Conservation (phyloP, 108 stramenopile species). For the Fragilariopsis cylindrus region DNA sequence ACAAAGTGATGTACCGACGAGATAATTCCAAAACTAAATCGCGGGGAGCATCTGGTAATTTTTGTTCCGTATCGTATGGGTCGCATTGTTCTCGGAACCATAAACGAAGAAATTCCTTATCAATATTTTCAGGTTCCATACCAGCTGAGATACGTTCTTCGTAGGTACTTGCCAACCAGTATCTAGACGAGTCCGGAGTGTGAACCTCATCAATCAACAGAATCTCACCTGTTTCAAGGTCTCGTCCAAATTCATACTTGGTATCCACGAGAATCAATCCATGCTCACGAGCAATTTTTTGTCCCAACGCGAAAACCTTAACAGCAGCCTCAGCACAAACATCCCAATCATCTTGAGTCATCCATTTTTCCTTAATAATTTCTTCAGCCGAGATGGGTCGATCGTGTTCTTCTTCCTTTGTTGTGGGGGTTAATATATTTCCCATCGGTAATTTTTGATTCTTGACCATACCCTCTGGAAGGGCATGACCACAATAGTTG, state of each 20-base stretch:
- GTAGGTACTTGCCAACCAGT: conserved; percentile 94
- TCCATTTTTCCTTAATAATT: conserved; percentile 87
- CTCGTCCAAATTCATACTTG: conserved; percentile 98
- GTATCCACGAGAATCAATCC: conserved; percentile 99
- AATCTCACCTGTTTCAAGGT: conserved; percentile 77
- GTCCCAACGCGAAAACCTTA: conserved; percentile 84
- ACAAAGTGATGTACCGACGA: conserved; percentile 93
- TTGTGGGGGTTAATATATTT: conserved; percentile 94
- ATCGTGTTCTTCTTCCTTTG: conserved; percentile 97
- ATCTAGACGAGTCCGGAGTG: conserved; percentile 98
- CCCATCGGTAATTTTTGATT: conserved; percentile 80
- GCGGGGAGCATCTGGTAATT: conserved; percentile 92
- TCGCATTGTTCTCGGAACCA: conserved; percentile 98
- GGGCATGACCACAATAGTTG: conserved; percentile 92
- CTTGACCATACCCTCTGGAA: conserved; percentile 95
- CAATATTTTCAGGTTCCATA: conserved; percentile 97
- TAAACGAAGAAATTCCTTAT: conserved; percentile 97
- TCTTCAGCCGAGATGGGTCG: conserved; percentile 93
- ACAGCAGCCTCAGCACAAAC: conserved; percentile 74
- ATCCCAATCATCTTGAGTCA: conserved; percentile 84
- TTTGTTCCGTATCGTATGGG: conserved; percentile 91
- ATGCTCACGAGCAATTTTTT: conserved; percentile 77
- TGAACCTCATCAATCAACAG: conserved; percentile 97
- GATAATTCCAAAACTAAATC: conserved; percentile 94
- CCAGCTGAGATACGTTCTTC: conserved; percentile 78